Percentiles rank a stretch among this genome's conserved stretches.
These are phyloP conservation scores for Globisporangium apiculatum DNA, from an alignment of 352 stramenopile species.

Conservation along the genomic window DNA sequence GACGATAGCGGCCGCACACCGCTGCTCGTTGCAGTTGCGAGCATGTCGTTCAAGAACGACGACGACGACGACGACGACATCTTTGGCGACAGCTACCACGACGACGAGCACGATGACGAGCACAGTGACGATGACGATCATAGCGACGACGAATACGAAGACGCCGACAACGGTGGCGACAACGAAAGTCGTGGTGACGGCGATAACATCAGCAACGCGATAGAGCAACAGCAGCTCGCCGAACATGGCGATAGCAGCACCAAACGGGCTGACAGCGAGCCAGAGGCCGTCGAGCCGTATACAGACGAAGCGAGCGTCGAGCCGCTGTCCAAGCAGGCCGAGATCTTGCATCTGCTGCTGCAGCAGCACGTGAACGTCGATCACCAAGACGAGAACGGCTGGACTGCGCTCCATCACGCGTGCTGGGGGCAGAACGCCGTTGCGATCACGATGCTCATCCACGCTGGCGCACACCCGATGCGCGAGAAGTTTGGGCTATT, in stretches of 20 bases:
- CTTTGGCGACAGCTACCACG: constrained; percentile 23
- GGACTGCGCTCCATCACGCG: constrained; percentile 76
- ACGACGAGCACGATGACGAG: constrained; percentile 18
- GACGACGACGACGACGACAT: constrained; percentile 23
- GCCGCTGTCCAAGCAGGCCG: constrained; percentile 53
- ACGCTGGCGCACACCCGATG: constrained; percentile 57
- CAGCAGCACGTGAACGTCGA: constrained; percentile 67
- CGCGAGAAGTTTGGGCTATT: constrained; percentile 67
- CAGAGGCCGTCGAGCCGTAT: constrained; percentile 45
- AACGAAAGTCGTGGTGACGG: too few species aligned
- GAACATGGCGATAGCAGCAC: neutral
- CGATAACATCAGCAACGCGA: too few species aligned
- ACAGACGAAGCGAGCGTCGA: constrained; percentile 44
- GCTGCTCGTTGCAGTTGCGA: constrained; percentile 62
- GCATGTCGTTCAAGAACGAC: constrained; percentile 41
- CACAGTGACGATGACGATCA: constrained; percentile 5
- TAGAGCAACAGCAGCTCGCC: too few species aligned
- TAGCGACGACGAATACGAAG: neutral
- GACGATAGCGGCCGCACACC: constrained; percentile 74
- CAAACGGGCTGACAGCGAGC: constrained; percentile 5
- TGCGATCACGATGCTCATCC: constrained; percentile 68
- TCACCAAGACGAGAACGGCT: constrained; percentile 78
- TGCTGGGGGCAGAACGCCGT: constrained; percentile 72
- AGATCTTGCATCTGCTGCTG: constrained; percentile 73
- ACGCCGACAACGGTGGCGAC: too few species aligned